Evolutionary conservation across 2,329 filamentous ascomycete genomes (phyloP).

Genomic region (Mollisia scopiformis): DNA sequence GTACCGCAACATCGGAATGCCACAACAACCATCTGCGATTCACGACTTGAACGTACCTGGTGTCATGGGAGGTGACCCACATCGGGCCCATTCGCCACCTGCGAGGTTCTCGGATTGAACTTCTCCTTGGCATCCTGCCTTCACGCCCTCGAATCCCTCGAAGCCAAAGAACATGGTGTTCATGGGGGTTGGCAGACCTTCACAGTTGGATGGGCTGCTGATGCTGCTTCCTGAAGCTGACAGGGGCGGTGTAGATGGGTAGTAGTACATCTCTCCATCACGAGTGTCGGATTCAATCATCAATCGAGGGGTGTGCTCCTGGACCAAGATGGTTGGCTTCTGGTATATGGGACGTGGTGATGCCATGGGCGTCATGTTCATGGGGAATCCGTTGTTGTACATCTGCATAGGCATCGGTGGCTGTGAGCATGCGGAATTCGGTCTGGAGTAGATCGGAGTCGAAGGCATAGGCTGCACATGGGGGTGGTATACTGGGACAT

Average conservation of each 20-base stretch:
- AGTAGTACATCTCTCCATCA: conserved; percentile 65
- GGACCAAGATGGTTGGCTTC: conserved; percentile 73
- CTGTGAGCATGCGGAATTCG: conserved; percentile 68
- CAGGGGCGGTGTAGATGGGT: conserved; percentile 84
- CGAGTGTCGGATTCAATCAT: conserved; percentile 77
- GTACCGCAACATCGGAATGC: not conserved
- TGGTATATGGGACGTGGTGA: conserved; percentile 74
- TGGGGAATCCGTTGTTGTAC: conserved; percentile 35
- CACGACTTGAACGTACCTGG: conserved; percentile 71
- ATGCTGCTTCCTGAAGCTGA: conserved; percentile 84
- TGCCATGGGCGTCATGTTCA: conserved; percentile 69
- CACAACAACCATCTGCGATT: too few relatives aligned
- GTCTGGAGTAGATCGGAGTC: conserved; percentile 66
- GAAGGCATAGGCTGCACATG: conserved; percentile 61
- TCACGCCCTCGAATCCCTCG: conserved; percentile 67
- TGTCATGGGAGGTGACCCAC: conserved; percentile 83
- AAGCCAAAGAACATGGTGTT: conserved; percentile 78
- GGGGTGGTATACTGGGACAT: conserved; percentile 53
- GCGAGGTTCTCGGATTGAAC: conserved; percentile 73
- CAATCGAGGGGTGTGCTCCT: conserved; percentile 58
- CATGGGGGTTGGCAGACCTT: conserved; percentile 80
- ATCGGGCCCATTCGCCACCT: conserved; percentile 74
- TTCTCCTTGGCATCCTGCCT: conserved; percentile 73
- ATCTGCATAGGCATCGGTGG: conserved; percentile 42
- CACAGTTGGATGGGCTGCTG: conserved; percentile 81